Base-by-base conservation (phyloP, 2,329 filamentous ascomycete species). In the Blastomyces parvus region DNA sequence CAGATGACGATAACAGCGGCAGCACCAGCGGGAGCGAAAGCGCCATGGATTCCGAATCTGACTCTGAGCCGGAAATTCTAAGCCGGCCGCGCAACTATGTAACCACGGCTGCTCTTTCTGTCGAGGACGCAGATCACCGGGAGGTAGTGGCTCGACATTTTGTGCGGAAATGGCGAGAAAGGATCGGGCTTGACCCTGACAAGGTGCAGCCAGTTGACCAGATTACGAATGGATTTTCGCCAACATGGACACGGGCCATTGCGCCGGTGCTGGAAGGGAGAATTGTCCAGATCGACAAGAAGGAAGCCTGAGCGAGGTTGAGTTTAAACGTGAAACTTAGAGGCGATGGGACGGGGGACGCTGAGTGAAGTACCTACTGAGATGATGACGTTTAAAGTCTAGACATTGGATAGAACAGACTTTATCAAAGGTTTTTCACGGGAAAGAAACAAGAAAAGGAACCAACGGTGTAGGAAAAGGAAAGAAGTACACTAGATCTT, bases 171-270 rank as follows among this genome's bases (percentile, higher is more conserved):
- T 96, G 91, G 91, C 88, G 87, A 70, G 80, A 83, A 27, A 76
- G 85, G 64, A 85, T 88, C 0, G 85, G 86, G 0, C 77, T 95
- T 25, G 80, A 86, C 64, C 80, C 78, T 60, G 70, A 74, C 59
- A 72, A 79, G 13, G 82, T 78, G 50, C 82, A 84, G 64, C 70
- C 70, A 19, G 73, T 78, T 62, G 81, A 83, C 19, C 25, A 33
- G 78, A 0, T 85, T 86, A 65, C 82, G 86, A 60, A 85, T 88
- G 40, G 33, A 40, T 25, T 27, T 19, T 77, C 77, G 46, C 81
- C 83, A 1, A 82, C 87, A 67, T 96, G 91, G 90, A 93, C 90
- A 9, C 85, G 84, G 65, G 88, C 89, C 1, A 92, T 96, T 73
- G 85, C 87, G 62, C 91, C 91, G 0, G 82, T 83, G 63, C 65